These are phyloP conservation scores for Scedosporium boydii DNA, from an alignment of 2,329 filamentous ascomycete species.

Conservation along the genomic window DNA sequence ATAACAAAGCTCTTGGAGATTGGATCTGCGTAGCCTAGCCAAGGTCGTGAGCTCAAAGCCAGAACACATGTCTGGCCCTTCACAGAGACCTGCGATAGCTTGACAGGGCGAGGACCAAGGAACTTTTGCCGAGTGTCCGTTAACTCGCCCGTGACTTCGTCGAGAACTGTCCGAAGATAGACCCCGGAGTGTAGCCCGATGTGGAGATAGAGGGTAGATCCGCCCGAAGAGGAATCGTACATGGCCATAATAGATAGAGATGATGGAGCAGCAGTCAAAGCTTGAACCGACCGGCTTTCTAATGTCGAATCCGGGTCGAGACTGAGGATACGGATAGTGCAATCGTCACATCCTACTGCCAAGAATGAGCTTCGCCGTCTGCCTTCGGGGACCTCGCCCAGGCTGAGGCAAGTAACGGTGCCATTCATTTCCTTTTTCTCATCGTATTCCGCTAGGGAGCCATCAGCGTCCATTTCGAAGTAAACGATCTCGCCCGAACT, in stretches of 20 bases:
- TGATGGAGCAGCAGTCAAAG: conserved; percentile 81
- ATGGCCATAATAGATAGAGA: conserved; percentile 88
- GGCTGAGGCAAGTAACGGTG: conserved; percentile 87
- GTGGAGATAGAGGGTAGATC: conserved; percentile 84
- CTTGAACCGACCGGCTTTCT: conserved; percentile 90
- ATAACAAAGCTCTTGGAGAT: conserved; percentile 83
- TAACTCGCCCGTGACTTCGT: conserved; percentile 90
- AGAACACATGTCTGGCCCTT: conserved; percentile 78
- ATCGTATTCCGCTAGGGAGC: conserved; percentile 84
- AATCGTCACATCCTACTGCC: conserved; percentile 94
- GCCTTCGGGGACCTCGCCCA: conserved; percentile 87
- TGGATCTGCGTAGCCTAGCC: conserved; percentile 87
- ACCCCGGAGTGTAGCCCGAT: conserved; percentile 94
- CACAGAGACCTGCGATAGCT: conserved; percentile 83
- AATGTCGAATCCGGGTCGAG: conserved; percentile 83
- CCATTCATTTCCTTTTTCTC: conserved; percentile 93
- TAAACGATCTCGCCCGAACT: conserved; percentile 97
- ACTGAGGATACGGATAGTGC: conserved; percentile 86
- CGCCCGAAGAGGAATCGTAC: conserved; percentile 84
- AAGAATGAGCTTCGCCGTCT: conserved; percentile 83
- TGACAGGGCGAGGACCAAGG: conserved; percentile 80
- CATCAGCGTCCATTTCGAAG: conserved; percentile 93
- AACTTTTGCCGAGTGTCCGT: conserved; percentile 94
- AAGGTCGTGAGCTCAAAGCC: conserved; percentile 86
- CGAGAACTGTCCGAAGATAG: conserved; percentile 87